These are phyloP conservation scores for Geranium rotundifolium DNA, from an alignment of 345 rosid genomes.

Conservation along the genomic window DNA sequence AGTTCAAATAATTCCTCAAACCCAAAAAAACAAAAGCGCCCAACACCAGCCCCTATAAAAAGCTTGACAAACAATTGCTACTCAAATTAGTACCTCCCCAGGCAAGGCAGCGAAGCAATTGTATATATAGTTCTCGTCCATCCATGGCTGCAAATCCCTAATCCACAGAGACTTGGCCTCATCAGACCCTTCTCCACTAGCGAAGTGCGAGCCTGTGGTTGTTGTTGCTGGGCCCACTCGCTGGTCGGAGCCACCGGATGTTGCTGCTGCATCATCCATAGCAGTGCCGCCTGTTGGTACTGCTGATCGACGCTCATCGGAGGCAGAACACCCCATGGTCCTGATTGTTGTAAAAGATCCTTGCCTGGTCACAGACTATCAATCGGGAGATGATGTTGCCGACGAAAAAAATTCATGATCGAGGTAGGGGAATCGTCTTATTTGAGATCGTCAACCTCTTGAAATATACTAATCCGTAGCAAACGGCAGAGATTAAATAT, in stretches of 20 bases:
- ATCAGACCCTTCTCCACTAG: conserved; percentile 11
- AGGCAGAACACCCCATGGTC: background rate
- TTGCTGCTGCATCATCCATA: background rate
- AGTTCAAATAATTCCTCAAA: too few species aligned
- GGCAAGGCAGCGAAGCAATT: conserved; percentile 15
- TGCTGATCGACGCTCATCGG: background rate
- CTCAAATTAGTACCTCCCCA: too few species aligned
- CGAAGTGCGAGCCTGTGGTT: background rate
- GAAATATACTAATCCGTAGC: too few species aligned
- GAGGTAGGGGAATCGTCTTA: too few species aligned
- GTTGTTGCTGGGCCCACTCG: background rate
- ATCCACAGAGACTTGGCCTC: conserved; percentile 28
- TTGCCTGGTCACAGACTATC: too few species aligned
- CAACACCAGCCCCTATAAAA: too few species aligned
- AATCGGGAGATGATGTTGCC: too few species aligned
- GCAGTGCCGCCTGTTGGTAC: background rate
- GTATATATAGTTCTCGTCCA: conserved; percentile 20
- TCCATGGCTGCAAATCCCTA: conserved; percentile 27
- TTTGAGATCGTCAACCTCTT: too few species aligned
- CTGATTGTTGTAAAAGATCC: background rate
- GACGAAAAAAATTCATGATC: too few species aligned
- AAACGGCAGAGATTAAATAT: too few species aligned
- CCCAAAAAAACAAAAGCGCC: too few species aligned
- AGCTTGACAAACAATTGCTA: too few species aligned
- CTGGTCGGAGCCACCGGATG: background rate